Evolutionary conservation across 129 eudicot genomes (phyloP).

Genomic region (Flaveria robusta): DNA sequence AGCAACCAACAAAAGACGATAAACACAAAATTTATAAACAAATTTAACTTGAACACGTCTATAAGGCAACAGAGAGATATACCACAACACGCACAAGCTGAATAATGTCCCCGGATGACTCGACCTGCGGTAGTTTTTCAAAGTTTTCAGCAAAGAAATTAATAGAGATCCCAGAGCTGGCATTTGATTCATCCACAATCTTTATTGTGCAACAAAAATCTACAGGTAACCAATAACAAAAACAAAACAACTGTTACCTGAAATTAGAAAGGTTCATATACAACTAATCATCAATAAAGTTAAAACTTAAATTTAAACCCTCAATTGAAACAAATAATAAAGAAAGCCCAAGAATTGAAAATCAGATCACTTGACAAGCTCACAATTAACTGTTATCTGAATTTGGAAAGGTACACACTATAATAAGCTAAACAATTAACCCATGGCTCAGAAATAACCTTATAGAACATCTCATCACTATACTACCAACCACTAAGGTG

Average conservation of each 20-base stretch:
- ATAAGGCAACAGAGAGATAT: conserved; percentile 21
- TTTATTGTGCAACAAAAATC: conserved; percentile 68
- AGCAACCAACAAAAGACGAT: not conserved
- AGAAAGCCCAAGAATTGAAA: not conserved
- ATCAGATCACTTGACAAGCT: not conserved
- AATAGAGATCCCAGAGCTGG: conserved; percentile 55
- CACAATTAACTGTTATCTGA: not conserved
- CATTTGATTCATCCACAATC: conserved; percentile 65
- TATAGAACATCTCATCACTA: conserved; percentile 53
- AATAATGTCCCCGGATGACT: conserved; percentile 70
- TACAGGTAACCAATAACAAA: conserved; percentile 32
- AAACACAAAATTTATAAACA: not conserved
- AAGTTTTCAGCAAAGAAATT: conserved; percentile 69
- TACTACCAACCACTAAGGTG: conserved; percentile 53
- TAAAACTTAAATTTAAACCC: not conserved
- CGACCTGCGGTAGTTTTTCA: conserved; percentile 72
- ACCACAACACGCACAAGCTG: conserved; percentile 74
- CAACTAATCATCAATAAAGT: no score
- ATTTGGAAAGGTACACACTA: not conserved
- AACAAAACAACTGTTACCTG: not conserved
- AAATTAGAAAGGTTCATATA: not conserved
- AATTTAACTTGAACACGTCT: not conserved
- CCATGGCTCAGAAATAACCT: conserved; percentile 54
- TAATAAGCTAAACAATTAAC: not conserved
- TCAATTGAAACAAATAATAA: not conserved